Conservation (phyloP, 1,284 basidiomycete genomes). For the Tylopilus orsonianus region DNA sequence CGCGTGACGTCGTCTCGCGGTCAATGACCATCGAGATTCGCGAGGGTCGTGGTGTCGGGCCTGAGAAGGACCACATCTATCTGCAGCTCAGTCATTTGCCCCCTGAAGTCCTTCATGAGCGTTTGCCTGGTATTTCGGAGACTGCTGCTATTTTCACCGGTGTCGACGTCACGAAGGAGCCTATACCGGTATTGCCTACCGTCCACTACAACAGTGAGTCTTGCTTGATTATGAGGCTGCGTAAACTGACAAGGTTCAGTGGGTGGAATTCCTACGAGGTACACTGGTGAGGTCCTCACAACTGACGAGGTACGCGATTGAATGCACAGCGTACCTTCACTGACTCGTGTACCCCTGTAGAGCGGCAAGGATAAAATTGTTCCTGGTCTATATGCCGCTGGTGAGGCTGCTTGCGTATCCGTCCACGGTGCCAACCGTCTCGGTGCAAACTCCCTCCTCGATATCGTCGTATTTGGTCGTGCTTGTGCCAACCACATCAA, state of each 20-base stretch:
- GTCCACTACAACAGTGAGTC: conserved; percentile 92
- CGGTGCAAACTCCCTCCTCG: conserved; percentile 97
- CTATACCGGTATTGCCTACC: conserved; percentile 94
- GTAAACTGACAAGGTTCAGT: conserved; percentile 49
- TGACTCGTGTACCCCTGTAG: conserved; percentile 24
- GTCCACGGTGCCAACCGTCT: conserved; percentile 99
- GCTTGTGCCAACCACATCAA: conserved; percentile 98
- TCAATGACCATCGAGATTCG: conserved; percentile 99
- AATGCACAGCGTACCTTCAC: not conserved
- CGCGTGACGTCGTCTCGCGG: conserved; percentile 98
- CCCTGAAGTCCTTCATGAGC: conserved; percentile 93
- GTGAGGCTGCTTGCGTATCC: conserved; percentile 98
- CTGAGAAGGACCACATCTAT: conserved; percentile 98
- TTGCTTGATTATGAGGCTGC: not conserved
- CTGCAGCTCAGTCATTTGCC: conserved; percentile 98
- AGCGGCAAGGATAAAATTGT: conserved; percentile 94
- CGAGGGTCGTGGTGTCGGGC: conserved; percentile 98
- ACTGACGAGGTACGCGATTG: conserved; percentile 54
- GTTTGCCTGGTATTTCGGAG: conserved; percentile 99
- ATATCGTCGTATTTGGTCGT: conserved; percentile 99
- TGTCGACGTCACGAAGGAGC: conserved; percentile 99
- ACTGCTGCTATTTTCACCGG: conserved; percentile 99
- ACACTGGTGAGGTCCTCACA: conserved; percentile 96
- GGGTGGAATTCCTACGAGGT: conserved; percentile 99
- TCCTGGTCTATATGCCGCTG: conserved; percentile 97